Conservation (phyloP, 805 yeast species). For the Candida nitratophila region DNA sequence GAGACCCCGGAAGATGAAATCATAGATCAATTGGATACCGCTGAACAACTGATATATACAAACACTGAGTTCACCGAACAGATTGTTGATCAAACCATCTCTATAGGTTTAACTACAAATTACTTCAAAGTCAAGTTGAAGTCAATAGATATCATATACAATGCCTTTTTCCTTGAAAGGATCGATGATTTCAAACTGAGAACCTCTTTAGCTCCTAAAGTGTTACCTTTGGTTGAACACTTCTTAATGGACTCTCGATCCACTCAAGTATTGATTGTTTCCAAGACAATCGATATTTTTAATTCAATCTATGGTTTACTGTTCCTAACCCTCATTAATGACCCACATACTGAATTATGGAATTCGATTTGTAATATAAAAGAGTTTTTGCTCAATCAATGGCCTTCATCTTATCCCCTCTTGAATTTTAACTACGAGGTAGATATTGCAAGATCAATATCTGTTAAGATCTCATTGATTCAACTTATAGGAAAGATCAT, state of each 20-base stretch:
- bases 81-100: conserved; percentile 15
- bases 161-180: conserved; percentile 15
- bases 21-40: conserved; percentile 12
- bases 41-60: conserved; percentile 15
- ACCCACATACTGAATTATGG: conserved; percentile 21
- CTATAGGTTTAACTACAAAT: conserved; percentile 13
- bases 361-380: conserved; percentile 35
- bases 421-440: conserved; percentile 40
- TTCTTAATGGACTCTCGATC: conserved; percentile 1
- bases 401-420: conserved; percentile 53
- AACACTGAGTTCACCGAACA: conserved; percentile 13
- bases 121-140: conserved; percentile 12
- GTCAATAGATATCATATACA: conserved; percentile 19
- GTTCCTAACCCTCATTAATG: conserved; percentile 38
- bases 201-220: conserved; percentile 10
- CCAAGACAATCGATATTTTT: conserved; percentile 27
- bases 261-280: conserved; percentile 13
- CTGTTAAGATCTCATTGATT: conserved; percentile 60
- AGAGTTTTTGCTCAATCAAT: conserved; percentile 48
- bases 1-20: neutral
- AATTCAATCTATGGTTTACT: conserved; percentile 36
- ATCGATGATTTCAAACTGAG: conserved; percentile 15
- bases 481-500: conserved; percentile 63
- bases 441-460: conserved; percentile 43
- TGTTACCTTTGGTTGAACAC: conserved; percentile 9